phyloP scores from a whole-genome alignment of 805 yeast genomes.

The Cyberlindnera sargentensis region DNA sequence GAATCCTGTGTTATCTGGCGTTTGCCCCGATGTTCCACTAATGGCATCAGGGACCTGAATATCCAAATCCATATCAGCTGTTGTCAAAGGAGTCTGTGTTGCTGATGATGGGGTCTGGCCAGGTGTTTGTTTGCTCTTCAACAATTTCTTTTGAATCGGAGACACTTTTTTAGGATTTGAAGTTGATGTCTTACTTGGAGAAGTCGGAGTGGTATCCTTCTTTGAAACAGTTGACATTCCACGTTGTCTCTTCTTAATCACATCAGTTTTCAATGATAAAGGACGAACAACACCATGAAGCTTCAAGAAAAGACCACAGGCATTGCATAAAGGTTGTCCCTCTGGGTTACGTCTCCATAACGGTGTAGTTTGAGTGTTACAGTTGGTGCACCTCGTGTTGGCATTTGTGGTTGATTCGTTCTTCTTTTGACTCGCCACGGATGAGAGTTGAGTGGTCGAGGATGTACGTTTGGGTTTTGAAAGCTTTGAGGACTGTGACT shows the following conservation, averaged over 20 bases:
- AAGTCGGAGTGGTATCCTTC: slow-evolving; percentile 11
- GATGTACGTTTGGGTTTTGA: slow-evolving; percentile 17
- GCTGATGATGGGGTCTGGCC: neutral
- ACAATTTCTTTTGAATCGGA: slow-evolving; percentile 4
- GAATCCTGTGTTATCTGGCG: slow-evolving; percentile 6
- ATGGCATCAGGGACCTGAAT: neutral
- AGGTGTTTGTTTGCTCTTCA: slow-evolving; percentile 4
- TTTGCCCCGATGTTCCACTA: neutral
- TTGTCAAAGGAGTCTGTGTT: neutral
- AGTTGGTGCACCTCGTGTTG: slow-evolving; percentile 61
- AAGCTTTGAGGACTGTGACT: slow-evolving; percentile 13
- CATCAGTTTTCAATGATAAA: slow-evolving; percentile 82
- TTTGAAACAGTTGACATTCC: slow-evolving; percentile 26
- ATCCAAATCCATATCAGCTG: neutral
- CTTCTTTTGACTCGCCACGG: slow-evolving; percentile 1
- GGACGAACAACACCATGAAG: slow-evolving; percentile 96
- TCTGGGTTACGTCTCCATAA: slow-evolving; percentile 91
- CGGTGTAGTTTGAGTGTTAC: slow-evolving; percentile 90
- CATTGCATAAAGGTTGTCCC: slow-evolving; percentile 91
- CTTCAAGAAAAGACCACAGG: slow-evolving; percentile 90
- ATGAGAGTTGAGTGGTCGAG: slow-evolving; percentile 15
- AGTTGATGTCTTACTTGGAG: slow-evolving; percentile 12
- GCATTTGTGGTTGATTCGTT: slow-evolving; percentile 10
- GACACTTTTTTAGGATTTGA: neutral
- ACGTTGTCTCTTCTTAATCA: slow-evolving; percentile 85